Evolutionary conservation across 441 rosid species (phyloP), one percentile per base, ranked within the genome.

Genomic region (Dalechampia spathulata): DNA sequence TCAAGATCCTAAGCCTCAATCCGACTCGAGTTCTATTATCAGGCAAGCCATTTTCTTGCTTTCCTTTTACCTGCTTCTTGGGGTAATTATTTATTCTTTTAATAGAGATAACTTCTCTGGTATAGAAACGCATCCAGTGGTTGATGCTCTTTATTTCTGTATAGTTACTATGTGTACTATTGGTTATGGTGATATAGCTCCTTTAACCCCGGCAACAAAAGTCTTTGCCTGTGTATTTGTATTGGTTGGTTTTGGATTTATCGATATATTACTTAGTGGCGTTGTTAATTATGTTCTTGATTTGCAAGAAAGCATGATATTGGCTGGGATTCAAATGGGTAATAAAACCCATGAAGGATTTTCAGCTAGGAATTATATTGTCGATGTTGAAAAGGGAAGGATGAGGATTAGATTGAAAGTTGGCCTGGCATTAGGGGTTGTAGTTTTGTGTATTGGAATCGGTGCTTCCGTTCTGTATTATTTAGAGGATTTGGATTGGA

Each of bases 131-230:
- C 85, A 87, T 64, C 89, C 90, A 0, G 83, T 81, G 0, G 91
- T 84, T 23, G 98, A 91, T 55, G 96, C 96, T 5, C 78, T 91
- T 7, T 91, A 91, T 60, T 91, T 83, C 72, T 87, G 93, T 55
- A 80, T 91, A 49, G 98, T 91, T 50, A 91, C 98, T 25, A 82
- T 87, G 90, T 91, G 96, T 60, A 91, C 96, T 1, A 85, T 91
- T 25, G 98, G 98, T 6, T 91, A 87, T 15, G 95, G 96, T 9
- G 98, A 91, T 64, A 87, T 91, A 8, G 77, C 95, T 34, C 96
- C 96, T 10, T 45, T 73, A 47, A 86, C 90, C 5, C 80, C 90
- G 1, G 77, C 48, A 32, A 79, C 96, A 1, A 87, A 91, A 69
- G 58, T 74, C 39, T 87, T 91, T 64, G 80, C 95, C 1, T 82